A percentile compares a stretch with the other conserved stretches of the same genome.
Evolutionary conservation across 176 grass and related monocot species (phyloP).

Genomic region (Phoenix dactylifera): DNA sequence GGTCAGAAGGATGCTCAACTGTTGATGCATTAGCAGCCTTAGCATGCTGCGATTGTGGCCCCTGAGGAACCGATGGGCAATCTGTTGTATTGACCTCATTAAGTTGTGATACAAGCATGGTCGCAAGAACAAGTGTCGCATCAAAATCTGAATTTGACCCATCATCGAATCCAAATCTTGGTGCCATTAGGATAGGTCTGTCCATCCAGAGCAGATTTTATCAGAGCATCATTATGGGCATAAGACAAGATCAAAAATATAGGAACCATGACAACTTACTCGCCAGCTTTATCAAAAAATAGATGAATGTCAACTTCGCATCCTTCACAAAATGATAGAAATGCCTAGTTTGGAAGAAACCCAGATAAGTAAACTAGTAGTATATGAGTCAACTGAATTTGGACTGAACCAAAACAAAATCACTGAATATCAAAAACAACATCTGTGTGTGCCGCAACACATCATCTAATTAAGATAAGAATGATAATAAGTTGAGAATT

Average conservation of each 20-base stretch:
- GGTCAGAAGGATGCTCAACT: slow-evolving; percentile 49
- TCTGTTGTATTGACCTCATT: slow-evolving; percentile 30
- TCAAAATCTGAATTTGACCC: slow-evolving; percentile 68
- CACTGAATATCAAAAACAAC: too few species aligned
- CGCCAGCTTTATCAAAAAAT: slow-evolving; percentile 82
- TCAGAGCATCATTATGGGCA: background rate
- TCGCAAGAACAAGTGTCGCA: slow-evolving; percentile 69
- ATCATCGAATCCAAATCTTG: slow-evolving; percentile 68
- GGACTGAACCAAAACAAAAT: too few species aligned
- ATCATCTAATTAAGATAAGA: too few species aligned
- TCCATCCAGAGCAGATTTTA: slow-evolving; percentile 24
- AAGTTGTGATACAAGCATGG: slow-evolving; percentile 79
- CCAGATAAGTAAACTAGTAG: slow-evolving; percentile 2
- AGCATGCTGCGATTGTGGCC: slow-evolving; percentile 32
- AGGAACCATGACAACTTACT: slow-evolving; percentile 42
- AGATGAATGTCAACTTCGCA: slow-evolving; percentile 81
- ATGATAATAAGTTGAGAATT: too few species aligned
- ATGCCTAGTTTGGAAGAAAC: slow-evolving; percentile 41
- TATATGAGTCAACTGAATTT: too few species aligned
- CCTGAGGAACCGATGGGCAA: slow-evolving; percentile 26
- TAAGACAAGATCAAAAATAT: slow-evolving; percentile 5
- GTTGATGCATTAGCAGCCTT: slow-evolving; percentile 35
- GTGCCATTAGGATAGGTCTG: slow-evolving; percentile 70
- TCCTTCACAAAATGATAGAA: slow-evolving; percentile 86
- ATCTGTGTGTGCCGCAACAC: too few species aligned